A percentile compares a stretch with the other conserved stretches of the same genome.
phyloP scores from a whole-genome alignment of 371 early-diverging fungal species.

The Mortierella sp. region DNA sequence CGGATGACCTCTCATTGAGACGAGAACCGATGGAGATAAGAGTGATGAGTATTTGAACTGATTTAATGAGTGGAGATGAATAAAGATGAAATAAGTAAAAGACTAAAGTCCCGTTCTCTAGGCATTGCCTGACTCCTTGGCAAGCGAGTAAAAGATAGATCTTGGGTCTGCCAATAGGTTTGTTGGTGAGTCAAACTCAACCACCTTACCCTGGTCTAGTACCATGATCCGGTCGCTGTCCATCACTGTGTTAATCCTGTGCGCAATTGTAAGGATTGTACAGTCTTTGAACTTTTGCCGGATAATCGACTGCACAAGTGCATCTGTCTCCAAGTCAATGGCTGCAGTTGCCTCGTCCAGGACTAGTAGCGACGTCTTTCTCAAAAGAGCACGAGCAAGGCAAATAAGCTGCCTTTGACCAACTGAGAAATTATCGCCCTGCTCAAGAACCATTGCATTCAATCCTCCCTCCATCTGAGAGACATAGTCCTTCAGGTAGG shows the following conservation, averaged over 20 bases:
- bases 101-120: too few relatives aligned
- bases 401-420: constrained; percentile 90
- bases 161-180: constrained; percentile 67
- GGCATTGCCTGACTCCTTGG: constrained; percentile 71
- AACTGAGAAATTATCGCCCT: constrained; percentile 88
- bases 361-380: constrained; percentile 76
- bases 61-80: too few relatives aligned
- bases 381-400: constrained; percentile 85
- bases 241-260: constrained; percentile 89
- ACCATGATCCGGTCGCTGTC: constrained; percentile 89
- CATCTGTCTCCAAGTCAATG: constrained; percentile 87
- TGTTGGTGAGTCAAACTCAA: constrained; percentile 83
- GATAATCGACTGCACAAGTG: constrained; percentile 67
- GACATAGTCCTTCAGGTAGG: constrained; percentile 76
- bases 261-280: constrained; percentile 94
- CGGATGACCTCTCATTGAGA: too few relatives aligned
- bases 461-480: constrained; percentile 71
- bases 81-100: too few relatives aligned
- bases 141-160: constrained; percentile 77
- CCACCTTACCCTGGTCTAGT: constrained; percentile 78
- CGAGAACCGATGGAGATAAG: too few relatives aligned
- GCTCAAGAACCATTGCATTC: constrained; percentile 72
- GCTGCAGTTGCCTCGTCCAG: constrained; percentile 96
- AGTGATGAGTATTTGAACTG: too few relatives aligned
- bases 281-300: constrained; percentile 83